phyloP scores from a whole-genome alignment of 2,329 filamentous ascomycete species.

The Meredithiella fracta region DNA sequence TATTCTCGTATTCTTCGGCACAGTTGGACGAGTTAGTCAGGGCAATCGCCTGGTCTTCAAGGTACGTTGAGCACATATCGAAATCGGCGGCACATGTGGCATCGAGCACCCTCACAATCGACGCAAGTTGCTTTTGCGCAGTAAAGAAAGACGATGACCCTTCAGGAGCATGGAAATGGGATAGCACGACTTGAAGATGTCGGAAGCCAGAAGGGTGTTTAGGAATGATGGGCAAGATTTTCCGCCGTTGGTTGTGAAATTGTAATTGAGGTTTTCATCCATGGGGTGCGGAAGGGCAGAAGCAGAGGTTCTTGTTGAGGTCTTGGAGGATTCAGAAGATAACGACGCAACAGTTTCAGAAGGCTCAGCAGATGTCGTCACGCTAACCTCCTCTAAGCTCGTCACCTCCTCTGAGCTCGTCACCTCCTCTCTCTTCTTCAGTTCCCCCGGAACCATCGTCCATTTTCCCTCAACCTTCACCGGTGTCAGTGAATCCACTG shows the following conservation, averaged over 20 bases:
- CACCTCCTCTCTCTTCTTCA: conserved; percentile 19
- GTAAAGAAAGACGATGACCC: conserved; percentile 72
- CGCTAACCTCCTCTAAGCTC: too few relatives aligned
- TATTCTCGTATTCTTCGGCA: conserved; percentile 47
- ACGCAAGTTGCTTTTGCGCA: conserved; percentile 50
- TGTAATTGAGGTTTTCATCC: conserved; percentile 45
- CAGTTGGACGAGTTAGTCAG: conserved; percentile 50
- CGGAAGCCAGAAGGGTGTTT: conserved; percentile 44
- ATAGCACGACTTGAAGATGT: conserved; percentile 56
- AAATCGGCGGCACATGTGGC: conserved; percentile 56
- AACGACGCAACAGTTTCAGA: not conserved
- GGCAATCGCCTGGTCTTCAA: conserved; percentile 47
- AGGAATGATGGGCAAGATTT: conserved; percentile 51
- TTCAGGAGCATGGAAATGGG: conserved; percentile 72
- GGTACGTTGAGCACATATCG: conserved; percentile 45
- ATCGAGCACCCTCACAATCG: conserved; percentile 64
- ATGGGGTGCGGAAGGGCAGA: conserved; percentile 45
- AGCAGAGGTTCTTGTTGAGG: conserved; percentile 17
- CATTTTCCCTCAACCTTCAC: conserved; percentile 16
- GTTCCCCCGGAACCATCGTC: conserved; percentile 16
- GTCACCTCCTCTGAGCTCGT: conserved; percentile 14
- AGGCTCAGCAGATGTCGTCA: not conserved
- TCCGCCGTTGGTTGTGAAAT: conserved; percentile 38
- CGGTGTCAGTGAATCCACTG: conserved; percentile 15
- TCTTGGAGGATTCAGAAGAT: too few relatives aligned